These are phyloP conservation scores for Sclerotinia minor DNA, from an alignment of 2,329 filamentous ascomycete species.

Conservation along the genomic window DNA sequence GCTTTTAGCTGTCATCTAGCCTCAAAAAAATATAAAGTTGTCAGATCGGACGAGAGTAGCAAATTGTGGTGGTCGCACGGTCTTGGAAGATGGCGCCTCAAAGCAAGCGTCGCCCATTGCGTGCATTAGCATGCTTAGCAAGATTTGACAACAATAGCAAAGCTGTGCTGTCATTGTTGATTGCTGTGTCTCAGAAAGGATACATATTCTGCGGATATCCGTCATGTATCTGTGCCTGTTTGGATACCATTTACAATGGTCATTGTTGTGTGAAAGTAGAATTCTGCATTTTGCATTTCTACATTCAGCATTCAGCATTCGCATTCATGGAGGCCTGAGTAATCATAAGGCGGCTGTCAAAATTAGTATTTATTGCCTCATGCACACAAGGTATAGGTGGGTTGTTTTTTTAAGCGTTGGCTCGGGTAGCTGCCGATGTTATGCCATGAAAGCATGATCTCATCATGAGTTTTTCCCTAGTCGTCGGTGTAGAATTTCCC, in stretches of 20 bases:
- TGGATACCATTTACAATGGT: slow-evolving; percentile 30
- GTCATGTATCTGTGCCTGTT: slow-evolving; percentile 32
- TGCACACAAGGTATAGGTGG: slow-evolving; percentile 15
- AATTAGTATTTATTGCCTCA: slow-evolving; percentile 14
- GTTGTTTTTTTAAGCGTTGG: slow-evolving; percentile 1
- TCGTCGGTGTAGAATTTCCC: slow-evolving; percentile 18
- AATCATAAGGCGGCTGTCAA: slow-evolving; percentile 1
- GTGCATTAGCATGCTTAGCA: slow-evolving; percentile 37
- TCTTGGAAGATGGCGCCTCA: slow-evolving; percentile 27
- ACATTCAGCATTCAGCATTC: not conserved
- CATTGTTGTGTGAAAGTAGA: slow-evolving; percentile 30
- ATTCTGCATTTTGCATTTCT: not conserved
- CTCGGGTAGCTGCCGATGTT: slow-evolving; percentile 35
- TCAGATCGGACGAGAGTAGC: slow-evolving; percentile 34
- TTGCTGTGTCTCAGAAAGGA: slow-evolving; percentile 27
- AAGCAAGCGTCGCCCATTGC: slow-evolving; percentile 30
- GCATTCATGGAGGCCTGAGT: slow-evolving; percentile 6
- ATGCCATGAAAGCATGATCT: slow-evolving; percentile 35
- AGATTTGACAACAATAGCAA: slow-evolving; percentile 22
- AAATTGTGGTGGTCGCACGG: slow-evolving; percentile 26
- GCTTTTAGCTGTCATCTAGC: slow-evolving; percentile 17
- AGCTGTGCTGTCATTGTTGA: slow-evolving; percentile 34
- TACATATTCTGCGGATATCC: slow-evolving; percentile 32
- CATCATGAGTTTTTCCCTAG: slow-evolving; percentile 18
- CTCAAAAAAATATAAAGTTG: slow-evolving; percentile 17